Percentiles rank a stretch among this genome's conserved stretches.
phyloP scores from a whole-genome alignment of 495 filamentous ascomycete genomes.

The Tuber borchii region DNA sequence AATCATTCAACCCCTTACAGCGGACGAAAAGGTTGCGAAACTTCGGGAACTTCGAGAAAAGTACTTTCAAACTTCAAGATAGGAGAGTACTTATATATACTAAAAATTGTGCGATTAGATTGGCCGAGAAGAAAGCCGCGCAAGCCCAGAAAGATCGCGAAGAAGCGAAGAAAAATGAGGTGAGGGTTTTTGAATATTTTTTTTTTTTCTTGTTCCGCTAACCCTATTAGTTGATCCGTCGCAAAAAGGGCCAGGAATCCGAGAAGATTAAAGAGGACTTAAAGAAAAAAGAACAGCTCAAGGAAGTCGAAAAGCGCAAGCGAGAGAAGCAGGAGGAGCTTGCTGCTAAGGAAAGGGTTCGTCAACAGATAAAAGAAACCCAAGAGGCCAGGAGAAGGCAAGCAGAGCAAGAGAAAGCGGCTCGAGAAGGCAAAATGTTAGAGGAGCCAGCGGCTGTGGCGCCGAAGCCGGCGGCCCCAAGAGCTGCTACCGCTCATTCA shows the following conservation, averaged over 20 bases:
- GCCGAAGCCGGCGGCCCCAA: conserved; percentile 49
- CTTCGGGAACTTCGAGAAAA: conserved; percentile 68
- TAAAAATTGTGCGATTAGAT: conserved; percentile 25
- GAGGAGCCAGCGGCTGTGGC: conserved; percentile 44
- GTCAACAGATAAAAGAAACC: conserved; percentile 85
- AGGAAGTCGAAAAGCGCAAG: conserved; percentile 76
- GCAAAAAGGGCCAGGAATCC: conserved; percentile 71
- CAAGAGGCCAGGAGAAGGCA: conserved; percentile 76
- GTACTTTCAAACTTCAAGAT: conserved; percentile 10
- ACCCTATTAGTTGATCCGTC: conserved; percentile 45
- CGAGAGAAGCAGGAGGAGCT: conserved; percentile 82
- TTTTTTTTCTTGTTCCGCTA: conserved; percentile 6
- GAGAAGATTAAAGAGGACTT: conserved; percentile 79
- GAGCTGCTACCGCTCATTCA: conserved; percentile 53
- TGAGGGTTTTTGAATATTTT: conserved; percentile 40
- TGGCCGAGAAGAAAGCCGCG: conserved; percentile 65
- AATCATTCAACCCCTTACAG: conserved; percentile 80
- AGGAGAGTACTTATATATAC: background rate
- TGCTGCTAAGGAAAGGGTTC: conserved; percentile 77
- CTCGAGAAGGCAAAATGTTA: conserved; percentile 61
- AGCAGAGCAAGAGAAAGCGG: conserved; percentile 76
- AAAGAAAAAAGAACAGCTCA: conserved; percentile 76
- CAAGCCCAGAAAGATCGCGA: conserved; percentile 69
- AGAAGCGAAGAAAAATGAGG: conserved; percentile 85
- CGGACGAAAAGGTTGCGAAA: conserved; percentile 77